Conservation (phyloP, 169 alveolate genomes). For the Cryptosporidium sp. region DNA sequence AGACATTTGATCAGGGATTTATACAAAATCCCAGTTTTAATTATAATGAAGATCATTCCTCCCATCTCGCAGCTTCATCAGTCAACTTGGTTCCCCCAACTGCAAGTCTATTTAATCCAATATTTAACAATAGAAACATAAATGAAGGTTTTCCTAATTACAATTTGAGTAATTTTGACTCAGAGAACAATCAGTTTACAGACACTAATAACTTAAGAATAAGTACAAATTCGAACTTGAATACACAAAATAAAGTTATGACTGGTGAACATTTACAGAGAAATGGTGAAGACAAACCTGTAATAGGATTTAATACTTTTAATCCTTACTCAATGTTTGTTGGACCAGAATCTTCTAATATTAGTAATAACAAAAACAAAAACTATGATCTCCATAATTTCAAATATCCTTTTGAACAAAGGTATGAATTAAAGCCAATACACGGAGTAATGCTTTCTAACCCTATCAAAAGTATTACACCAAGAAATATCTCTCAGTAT, state of each 20-base stretch:
- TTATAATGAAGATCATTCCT: background rate
- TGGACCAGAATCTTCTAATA: background rate
- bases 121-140: background rate
- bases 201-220: background rate
- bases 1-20: background rate
- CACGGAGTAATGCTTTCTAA: conserved; percentile 5
- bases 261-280: background rate
- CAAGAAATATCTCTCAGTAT: background rate
- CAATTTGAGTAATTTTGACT: background rate
- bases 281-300: background rate
- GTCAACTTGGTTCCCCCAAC: conserved; percentile 63
- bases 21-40: background rate
- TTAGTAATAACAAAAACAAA: background rate
- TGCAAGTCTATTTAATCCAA: conserved; percentile 8
- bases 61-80: conserved; percentile 18
- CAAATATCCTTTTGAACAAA: background rate
- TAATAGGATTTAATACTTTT: conserved; percentile 17
- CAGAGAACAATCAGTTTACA: background rate
- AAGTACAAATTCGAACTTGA: background rate
- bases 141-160: conserved; percentile 1
- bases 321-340: conserved; percentile 34
- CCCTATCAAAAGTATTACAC: background rate
- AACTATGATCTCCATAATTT: background rate
- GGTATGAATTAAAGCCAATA: background rate
- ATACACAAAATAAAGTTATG: background rate